Conservation (phyloP, 2,329 filamentous ascomycete species). For the Pseudocercospora crystallina region DNA sequence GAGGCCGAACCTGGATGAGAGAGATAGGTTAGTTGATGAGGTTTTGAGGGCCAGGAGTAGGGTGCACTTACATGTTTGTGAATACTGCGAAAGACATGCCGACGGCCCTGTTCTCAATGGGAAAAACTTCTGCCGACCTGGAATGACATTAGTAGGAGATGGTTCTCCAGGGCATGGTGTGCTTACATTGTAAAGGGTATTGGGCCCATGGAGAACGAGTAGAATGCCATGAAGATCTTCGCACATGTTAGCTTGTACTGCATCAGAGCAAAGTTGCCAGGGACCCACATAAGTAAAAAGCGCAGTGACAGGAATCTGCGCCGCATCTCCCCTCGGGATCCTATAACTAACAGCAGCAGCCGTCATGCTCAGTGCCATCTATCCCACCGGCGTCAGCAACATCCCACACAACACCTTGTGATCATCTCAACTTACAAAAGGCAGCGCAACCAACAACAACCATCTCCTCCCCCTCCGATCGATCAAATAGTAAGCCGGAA, state of each 20-base stretch:
- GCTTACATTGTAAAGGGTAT: conserved; percentile 27
- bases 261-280: too few species aligned
- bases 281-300: conserved; percentile 50
- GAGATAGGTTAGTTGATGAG: background rate
- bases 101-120: conserved; percentile 63
- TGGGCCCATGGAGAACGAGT: conserved; percentile 41
- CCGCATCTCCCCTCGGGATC: conserved; percentile 39
- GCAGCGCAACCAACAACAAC: conserved; percentile 47
- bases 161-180: too few species aligned
- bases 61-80: conserved; percentile 23
- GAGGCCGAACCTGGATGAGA: conserved; percentile 21
- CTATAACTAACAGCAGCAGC: conserved; percentile 51
- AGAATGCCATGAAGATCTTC: conserved; percentile 46
- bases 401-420: too few species aligned
- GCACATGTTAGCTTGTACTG: too few species aligned
- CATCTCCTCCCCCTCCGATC: conserved; percentile 58
- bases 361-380: conserved; percentile 46
- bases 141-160: conserved; percentile 25
- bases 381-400: too few species aligned
- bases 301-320: conserved; percentile 53
- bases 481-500: conserved; percentile 59
- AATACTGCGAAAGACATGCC: conserved; percentile 69
- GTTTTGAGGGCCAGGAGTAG: conserved; percentile 1
- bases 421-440: conserved; percentile 33
- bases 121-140: conserved; percentile 69